Percentiles rank a stretch among this genome's conserved stretches.
Conservation (phyloP, 129 eudicot genomes). For the Gnaphalium uliginosum region DNA sequence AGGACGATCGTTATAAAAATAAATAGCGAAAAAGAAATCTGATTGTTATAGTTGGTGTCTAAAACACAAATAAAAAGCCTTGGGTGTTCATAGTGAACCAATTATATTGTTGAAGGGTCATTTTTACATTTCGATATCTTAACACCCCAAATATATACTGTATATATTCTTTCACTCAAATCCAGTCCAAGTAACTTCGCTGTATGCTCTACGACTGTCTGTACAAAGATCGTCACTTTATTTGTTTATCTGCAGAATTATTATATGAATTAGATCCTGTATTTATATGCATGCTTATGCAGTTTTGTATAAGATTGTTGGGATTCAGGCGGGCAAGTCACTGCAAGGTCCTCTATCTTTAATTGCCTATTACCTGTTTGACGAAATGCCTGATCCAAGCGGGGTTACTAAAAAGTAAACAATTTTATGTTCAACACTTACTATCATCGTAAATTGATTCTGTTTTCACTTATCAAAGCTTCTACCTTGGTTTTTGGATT, state of each 20-base stretch:
- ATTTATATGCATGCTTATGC: neutral
- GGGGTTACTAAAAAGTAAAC: neutral
- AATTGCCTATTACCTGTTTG: constrained; percentile 30
- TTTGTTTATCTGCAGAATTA: neutral
- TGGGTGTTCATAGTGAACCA: neutral
- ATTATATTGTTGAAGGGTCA: too few relatives aligned
- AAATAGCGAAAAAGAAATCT: too few relatives aligned
- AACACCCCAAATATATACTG: neutral
- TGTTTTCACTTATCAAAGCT: neutral
- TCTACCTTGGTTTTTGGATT: constrained; percentile 6
- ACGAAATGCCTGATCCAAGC: constrained; percentile 30
- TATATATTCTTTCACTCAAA: constrained; percentile 9
- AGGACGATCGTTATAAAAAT: too few relatives aligned
- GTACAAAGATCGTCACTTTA: neutral
- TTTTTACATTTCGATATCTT: neutral
- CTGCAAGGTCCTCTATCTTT: neutral
- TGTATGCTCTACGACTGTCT: neutral
- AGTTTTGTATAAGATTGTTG: neutral
- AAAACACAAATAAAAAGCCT: neutral
- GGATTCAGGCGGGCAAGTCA: neutral
- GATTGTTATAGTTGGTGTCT: neutral
- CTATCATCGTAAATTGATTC: neutral
- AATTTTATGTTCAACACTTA: neutral
- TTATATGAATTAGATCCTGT: neutral
- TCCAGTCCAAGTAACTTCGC: neutral